phyloP scores from a whole-genome alignment of 1,284 basidiomycete genomes.

The Athelia sp. region DNA sequence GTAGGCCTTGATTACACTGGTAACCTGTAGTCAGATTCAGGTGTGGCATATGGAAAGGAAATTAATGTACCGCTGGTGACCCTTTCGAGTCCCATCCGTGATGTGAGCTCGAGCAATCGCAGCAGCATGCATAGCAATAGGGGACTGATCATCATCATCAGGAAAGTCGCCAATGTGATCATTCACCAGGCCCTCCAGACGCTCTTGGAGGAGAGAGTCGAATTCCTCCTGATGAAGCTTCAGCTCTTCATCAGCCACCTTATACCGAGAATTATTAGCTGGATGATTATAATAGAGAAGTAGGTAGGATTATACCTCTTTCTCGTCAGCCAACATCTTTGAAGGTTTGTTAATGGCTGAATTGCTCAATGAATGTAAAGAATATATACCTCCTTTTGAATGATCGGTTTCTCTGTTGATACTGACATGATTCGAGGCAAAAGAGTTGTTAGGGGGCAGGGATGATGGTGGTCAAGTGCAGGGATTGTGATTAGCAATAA shows the following conservation, averaged over 20 bases:
- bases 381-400: too few relatives aligned
- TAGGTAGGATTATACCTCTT: too few relatives aligned
- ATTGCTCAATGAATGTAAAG: too few relatives aligned
- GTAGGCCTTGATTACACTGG: conserved; percentile 9
- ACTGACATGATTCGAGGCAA: too few relatives aligned
- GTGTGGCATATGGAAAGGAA: conserved; percentile 4
- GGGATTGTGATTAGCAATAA: too few relatives aligned
- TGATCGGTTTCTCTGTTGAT: too few relatives aligned
- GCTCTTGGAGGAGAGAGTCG: not conserved
- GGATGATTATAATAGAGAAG: too few relatives aligned
- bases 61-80: not conserved
- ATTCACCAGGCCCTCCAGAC: conserved; percentile 1
- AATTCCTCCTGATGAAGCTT: not conserved
- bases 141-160: conserved; percentile 4
- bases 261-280: too few relatives aligned
- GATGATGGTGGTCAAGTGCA: too few relatives aligned
- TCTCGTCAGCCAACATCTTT: too few relatives aligned
- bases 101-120: conserved; percentile 5
- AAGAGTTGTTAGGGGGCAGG: too few relatives aligned
- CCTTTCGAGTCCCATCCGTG: not conserved
- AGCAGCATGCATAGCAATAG: conserved; percentile 6
- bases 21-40: not conserved
- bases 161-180: conserved; percentile 3
- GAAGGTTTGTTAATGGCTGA: too few relatives aligned
- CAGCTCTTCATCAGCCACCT: not conserved